These are phyloP conservation scores for Gamsiella multidivaricata DNA, from an alignment of 192 early-diverging fungal genomes.

Conservation along the genomic window DNA sequence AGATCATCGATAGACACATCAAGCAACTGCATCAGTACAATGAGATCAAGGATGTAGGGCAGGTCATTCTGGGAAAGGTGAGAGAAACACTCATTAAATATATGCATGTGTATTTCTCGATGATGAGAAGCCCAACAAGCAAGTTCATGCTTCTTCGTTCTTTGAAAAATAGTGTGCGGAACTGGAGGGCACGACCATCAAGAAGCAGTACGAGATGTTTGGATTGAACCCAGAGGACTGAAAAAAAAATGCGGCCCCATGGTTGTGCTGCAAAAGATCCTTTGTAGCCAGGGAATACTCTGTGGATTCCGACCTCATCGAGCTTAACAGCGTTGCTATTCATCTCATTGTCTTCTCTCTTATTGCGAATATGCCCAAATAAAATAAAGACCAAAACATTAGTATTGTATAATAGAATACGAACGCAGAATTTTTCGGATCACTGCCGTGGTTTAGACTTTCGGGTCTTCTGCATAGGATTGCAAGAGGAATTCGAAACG, in stretches of 20 bases:
- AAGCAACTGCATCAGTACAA: slow-evolving; percentile 68
- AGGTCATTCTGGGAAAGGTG: slow-evolving; percentile 60
- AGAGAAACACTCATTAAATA: neutral
- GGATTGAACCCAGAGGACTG: slow-evolving; percentile 51
- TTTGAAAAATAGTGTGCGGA: slow-evolving; percentile 58
- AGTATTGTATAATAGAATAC: no score
- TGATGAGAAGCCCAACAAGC: neutral
- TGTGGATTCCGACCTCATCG: no score
- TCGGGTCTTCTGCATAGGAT: no score
- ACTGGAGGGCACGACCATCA: slow-evolving; percentile 66
- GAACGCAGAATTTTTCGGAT: no score
- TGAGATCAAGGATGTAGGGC: slow-evolving; percentile 73
- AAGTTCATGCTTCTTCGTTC: slow-evolving; percentile 43
- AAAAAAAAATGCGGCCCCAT: neutral
- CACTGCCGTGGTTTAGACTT: no score
- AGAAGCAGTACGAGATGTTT: slow-evolving; percentile 64
- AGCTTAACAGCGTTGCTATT: no score
- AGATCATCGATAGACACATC: slow-evolving; percentile 58
- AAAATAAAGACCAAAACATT: no score
- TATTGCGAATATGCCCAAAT: no score
- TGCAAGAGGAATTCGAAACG: no score
- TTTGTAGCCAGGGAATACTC: no score
- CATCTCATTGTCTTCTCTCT: no score
- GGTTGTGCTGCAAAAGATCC: neutral
- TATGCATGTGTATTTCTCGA: neutral